Conservation (phyloP, 169 alveolate genomes). For the Cryptosporidium andersoni region DNA sequence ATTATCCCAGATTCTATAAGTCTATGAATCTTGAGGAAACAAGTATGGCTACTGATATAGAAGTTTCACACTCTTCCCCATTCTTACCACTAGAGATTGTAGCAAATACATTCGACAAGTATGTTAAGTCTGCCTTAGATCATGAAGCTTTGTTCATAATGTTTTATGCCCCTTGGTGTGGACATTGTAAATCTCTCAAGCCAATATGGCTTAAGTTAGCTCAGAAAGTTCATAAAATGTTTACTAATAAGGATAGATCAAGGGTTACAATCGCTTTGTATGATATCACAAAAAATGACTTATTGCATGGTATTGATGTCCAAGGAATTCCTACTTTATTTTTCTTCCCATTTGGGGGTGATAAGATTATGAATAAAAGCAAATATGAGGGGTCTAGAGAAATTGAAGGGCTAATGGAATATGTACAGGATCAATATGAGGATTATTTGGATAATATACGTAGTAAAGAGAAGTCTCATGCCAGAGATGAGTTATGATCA, state of each 20-base stretch:
- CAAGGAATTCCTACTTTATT: conserved; percentile 17
- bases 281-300: conserved; percentile 28
- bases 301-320: conserved; percentile 7
- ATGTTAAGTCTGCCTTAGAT: background rate
- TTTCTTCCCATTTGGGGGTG: conserved; percentile 39
- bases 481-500: conserved; percentile 12
- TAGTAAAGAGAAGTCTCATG: background rate
- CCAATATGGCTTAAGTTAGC: conserved; percentile 5
- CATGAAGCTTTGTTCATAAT: conserved; percentile 9
- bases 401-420: background rate
- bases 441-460: background rate
- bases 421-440: conserved; percentile 2
- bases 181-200: background rate
- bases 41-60: background rate
- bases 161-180: conserved; percentile 8
- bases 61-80: conserved; percentile 2
- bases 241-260: background rate
- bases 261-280: conserved; percentile 4
- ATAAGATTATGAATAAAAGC: conserved; percentile 2
- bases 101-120: background rate
- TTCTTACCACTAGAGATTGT: conserved; percentile 9
- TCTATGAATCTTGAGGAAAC: background rate
- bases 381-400: background rate
- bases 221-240: background rate
- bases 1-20: conserved; percentile 34